Evolutionary conservation across 1,284 basidiomycete species (phyloP).

Genomic region (Ganoderma resinaceum): DNA sequence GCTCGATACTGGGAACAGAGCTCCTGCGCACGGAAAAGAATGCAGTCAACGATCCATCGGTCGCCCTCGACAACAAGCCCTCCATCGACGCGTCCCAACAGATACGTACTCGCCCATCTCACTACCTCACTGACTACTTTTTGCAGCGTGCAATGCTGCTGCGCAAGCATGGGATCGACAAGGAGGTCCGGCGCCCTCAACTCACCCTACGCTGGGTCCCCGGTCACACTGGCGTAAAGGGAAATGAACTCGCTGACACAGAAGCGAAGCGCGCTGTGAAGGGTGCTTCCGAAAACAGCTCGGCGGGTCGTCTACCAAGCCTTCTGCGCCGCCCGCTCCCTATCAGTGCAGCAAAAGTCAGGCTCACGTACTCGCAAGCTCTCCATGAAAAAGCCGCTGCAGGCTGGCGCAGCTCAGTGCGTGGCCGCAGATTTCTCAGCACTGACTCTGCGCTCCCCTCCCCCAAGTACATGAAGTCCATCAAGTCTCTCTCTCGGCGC

Average conservation of each 20-base stretch:
- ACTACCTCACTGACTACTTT: constrained; percentile 1
- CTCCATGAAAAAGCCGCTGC: neutral
- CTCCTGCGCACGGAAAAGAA: neutral
- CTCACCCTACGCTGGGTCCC: constrained; percentile 24
- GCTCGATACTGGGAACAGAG: neutral
- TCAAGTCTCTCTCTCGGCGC: constrained; percentile 12
- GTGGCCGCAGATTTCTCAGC: neutral
- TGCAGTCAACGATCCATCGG: neutral
- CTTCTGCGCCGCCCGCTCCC: constrained; percentile 24
- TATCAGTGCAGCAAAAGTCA: neutral
- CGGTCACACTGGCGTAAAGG: constrained; percentile 25
- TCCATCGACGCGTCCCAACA: neutral
- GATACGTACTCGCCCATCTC: neutral
- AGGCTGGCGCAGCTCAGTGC: constrained; percentile 4
- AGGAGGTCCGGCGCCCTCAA: neutral
- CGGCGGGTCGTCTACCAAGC: constrained; percentile 19
- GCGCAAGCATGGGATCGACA: neutral
- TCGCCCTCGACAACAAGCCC: neutral
- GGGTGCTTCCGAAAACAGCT: neutral
- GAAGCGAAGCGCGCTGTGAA: too few species aligned
- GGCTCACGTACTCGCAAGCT: neutral
- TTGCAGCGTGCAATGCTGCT: neutral
- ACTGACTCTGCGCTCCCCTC: constrained; percentile 26
- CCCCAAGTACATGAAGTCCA: neutral
- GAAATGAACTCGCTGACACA: constrained; percentile 31